Base-by-base conservation (phyloP, 108 stramenopile species). In the Cyclotella cryptica region DNA sequence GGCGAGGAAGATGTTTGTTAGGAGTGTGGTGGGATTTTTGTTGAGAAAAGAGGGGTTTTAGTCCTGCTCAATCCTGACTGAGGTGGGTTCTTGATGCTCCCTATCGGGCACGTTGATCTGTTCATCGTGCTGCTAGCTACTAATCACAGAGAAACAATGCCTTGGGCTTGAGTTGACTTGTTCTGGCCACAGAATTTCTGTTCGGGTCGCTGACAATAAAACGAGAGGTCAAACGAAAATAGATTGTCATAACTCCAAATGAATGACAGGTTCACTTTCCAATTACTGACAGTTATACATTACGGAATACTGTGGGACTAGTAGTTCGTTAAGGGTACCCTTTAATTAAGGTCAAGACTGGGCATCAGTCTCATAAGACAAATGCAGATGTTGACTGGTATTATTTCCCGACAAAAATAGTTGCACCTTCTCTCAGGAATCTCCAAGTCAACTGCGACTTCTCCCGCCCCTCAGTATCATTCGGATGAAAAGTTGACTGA, bases 401-500 rank as follows among this genome's bases (percentile, higher is more conserved):
- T 49, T 49, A 49, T 49, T 54, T 35, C 13, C 47, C 68, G 9
- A 69, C 21, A 42, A 69, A 69, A 35, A 66, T 70, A 1, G 69
- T 66, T 24, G 74, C 62, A 59, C 81, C 81, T 59, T 75, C 74
- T 66, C 81, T 44, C 11, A 82, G 62, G 58, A 82, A 82, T 53
- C 73, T 82, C 81, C 81, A 82, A 18, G 29, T 76, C 24, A 82
- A 57, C 42, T 41, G 40, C 0, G 71, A 79, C 13, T 24, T 42
- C 19, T 71, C 64, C 21, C 71, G 43, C 39, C 79, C 49, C 7
- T 61, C 51, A 68, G 52, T 63, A 77, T 89, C 89, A 15, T 77
- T 74, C 3, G 88, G 88, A 74, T 89, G 89, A 74, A 94, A 94
- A 18, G 84, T 87, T 19, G 87, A 85, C 78, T 92, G 87, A 53